Percentiles rank a stretch among this genome's conserved stretches.
phyloP scores from a whole-genome alignment of 148 eudicot genomes.

The Vaccinium corymbosum region DNA sequence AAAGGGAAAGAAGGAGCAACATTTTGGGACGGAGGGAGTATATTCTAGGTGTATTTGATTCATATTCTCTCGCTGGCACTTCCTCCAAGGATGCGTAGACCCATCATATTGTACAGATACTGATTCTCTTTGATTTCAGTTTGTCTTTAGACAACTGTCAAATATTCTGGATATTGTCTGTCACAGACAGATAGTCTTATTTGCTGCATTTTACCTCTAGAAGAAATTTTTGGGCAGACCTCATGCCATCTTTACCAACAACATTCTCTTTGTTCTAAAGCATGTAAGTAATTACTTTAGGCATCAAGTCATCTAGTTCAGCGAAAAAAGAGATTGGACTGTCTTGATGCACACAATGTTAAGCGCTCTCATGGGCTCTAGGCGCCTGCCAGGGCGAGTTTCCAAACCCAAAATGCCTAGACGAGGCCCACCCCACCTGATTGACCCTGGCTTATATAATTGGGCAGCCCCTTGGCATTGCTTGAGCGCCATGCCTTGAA shows the following conservation, averaged over 20 bases:
- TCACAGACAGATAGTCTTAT: too few relatives aligned
- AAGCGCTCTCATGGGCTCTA: background rate
- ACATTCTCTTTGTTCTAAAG: background rate
- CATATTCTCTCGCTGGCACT: background rate
- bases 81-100: background rate
- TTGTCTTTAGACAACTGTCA: background rate
- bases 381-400: background rate
- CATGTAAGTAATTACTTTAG: background rate
- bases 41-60: background rate
- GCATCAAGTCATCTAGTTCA: background rate
- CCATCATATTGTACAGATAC: background rate
- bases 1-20: too few relatives aligned
- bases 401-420: background rate
- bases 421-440: too few relatives aligned
- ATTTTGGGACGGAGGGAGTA: background rate
- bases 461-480: too few relatives aligned
- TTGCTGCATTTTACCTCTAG: slow-evolving; percentile 3
- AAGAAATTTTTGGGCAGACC: background rate
- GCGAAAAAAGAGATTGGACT: background rate
- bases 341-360: background rate
- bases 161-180: background rate
- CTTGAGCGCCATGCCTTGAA: background rate
- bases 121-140: background rate
- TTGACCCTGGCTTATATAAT: too few relatives aligned
- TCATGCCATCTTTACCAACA: background rate